Conservation (phyloP, 2,329 filamentous ascomycete genomes). For the Chaetomiaceae sp. region DNA sequence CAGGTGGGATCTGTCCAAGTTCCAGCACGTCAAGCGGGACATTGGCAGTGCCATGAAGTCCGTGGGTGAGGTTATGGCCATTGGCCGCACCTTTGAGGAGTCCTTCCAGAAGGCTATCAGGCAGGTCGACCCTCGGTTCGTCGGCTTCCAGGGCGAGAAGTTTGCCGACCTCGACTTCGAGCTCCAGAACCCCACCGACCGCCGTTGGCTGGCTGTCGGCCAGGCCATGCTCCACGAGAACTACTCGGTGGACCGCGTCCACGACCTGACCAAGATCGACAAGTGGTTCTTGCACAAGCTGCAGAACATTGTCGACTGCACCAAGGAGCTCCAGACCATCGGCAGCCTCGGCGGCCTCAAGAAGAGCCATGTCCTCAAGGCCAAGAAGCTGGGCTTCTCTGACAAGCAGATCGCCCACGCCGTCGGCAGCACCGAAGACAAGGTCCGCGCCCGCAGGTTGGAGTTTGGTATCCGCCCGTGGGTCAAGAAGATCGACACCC, state of each 20-base stretch:
- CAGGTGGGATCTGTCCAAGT: conserved; percentile 96
- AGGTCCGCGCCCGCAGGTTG: conserved; percentile 79
- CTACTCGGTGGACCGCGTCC: conserved; percentile 86
- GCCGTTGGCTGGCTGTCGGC: conserved; percentile 93
- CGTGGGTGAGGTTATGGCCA: conserved; percentile 98
- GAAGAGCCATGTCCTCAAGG: conserved; percentile 81
- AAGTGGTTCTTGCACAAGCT: conserved; percentile 99
- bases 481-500: conserved; percentile 97
- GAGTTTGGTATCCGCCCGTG: conserved; percentile 87
- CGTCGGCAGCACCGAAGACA: conserved; percentile 80
- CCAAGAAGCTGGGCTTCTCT: conserved; percentile 97
- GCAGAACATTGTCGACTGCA: conserved; percentile 92
- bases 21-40: conserved; percentile 96
- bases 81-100: conserved; percentile 96
- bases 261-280: conserved; percentile 96
- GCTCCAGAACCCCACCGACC: conserved; percentile 88
- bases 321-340: conserved; percentile 75
- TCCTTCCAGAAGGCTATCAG: conserved; percentile 98
- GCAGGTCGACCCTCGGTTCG: conserved; percentile 86
- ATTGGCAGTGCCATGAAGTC: conserved; percentile 99
- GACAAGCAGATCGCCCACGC: conserved; percentile 90
- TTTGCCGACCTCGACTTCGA: conserved; percentile 91
- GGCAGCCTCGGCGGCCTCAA: conserved; percentile 79
- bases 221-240: conserved; percentile 97
- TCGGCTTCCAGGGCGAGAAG: conserved; percentile 92